Percentiles rank a stretch among this genome's conserved stretches.
Evolutionary conservation across 1,284 basidiomycete genomes (phyloP).

Genomic region (Xerocomus tenax): DNA sequence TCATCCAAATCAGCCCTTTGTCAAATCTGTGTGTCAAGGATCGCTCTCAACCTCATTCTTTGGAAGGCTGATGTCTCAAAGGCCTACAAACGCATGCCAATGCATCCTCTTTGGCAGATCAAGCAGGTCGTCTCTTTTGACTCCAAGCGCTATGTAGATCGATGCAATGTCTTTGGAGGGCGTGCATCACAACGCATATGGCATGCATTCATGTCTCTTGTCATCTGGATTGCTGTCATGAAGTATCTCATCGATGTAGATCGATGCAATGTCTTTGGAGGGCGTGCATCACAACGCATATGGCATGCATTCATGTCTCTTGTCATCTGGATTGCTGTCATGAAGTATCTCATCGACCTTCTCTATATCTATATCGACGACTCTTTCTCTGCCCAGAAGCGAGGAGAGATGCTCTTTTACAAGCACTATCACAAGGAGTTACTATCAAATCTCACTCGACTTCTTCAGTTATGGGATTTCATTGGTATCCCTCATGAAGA

Average conservation of each 20-base stretch:
- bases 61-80: conserved; percentile 35
- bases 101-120: conserved; percentile 38
- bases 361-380: conserved; percentile 31
- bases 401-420: neutral
- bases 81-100: conserved; percentile 33
- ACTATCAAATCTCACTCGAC: too few relatives aligned
- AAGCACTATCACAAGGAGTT: too few relatives aligned
- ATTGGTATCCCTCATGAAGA: too few relatives aligned
- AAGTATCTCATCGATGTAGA: conserved; percentile 20
- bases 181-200: conserved; percentile 25
- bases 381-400: conserved; percentile 15
- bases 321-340: conserved; percentile 29
- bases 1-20: too few relatives aligned
- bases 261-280: conserved; percentile 30
- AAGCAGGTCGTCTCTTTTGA: conserved; percentile 29
- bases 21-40: too few relatives aligned
- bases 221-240: conserved; percentile 30
- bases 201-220: conserved; percentile 24
- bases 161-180: conserved; percentile 30
- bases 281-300: conserved; percentile 21
- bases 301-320: conserved; percentile 28
- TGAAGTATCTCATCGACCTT: conserved; percentile 2
- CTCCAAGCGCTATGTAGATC: conserved; percentile 24
- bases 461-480: too few relatives aligned
- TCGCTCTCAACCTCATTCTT: neutral